These are phyloP conservation scores for Tetradesmus lagerheimii DNA, from an alignment of 139 green algal species.

Conservation along the genomic window DNA sequence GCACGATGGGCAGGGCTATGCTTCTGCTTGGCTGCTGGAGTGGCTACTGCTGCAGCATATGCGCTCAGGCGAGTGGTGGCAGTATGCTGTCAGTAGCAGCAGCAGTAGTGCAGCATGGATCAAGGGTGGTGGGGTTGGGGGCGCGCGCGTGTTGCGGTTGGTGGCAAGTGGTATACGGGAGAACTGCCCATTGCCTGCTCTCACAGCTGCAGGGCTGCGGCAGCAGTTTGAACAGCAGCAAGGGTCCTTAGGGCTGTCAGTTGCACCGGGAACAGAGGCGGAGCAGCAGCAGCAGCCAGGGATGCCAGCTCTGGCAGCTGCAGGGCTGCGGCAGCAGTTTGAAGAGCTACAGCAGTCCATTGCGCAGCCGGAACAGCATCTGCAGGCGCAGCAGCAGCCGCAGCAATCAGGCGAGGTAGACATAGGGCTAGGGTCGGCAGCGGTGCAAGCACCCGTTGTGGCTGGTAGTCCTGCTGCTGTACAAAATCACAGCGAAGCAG, in stretches of 20 bases:
- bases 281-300: no score
- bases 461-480: not conserved
- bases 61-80: conserved; percentile 17
- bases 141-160: not conserved
- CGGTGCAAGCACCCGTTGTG: not conserved
- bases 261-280: no score
- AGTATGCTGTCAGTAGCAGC: not conserved
- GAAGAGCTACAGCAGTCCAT: not conserved
- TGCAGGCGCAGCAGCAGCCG: not conserved
- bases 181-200: not conserved
- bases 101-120: not conserved
- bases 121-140: not conserved
- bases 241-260: no score
- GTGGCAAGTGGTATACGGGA: not conserved
- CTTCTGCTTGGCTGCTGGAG: conserved; percentile 29
- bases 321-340: not conserved
- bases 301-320: not conserved
- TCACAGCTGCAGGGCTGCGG: not conserved
- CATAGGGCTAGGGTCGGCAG: no score
- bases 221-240: not conserved
- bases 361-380: not conserved
- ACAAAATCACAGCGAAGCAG: not conserved
- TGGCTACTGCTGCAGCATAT: conserved; percentile 36
- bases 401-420: not conserved
- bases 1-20: conserved; percentile 16